Conservation (phyloP, 1,284 basidiomycete species). For the Irpex lacteus region DNA sequence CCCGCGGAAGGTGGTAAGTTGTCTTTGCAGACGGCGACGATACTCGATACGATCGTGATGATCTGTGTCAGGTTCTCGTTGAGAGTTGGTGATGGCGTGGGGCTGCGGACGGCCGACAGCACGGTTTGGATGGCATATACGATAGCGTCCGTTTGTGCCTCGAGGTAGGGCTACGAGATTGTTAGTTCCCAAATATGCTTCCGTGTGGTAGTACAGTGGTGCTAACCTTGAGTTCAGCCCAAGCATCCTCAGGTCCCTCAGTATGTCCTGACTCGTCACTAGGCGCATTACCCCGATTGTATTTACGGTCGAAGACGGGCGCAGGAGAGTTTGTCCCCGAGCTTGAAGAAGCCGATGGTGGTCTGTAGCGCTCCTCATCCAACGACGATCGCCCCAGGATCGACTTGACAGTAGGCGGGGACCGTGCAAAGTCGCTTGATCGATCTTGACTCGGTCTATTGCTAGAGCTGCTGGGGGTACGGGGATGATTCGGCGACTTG, state of each 20-base stretch:
- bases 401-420: constrained; percentile 16
- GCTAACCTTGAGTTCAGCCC: constrained; percentile 84
- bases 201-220: too few species aligned
- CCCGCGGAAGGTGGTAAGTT: constrained; percentile 72
- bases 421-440: constrained; percentile 19
- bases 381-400: constrained; percentile 18
- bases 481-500: constrained; percentile 39
- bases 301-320: constrained; percentile 64
- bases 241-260: constrained; percentile 73
- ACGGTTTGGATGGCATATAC: constrained; percentile 97
- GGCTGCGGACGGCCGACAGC: constrained; percentile 90
- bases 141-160: constrained; percentile 94
- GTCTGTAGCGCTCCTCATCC: constrained; percentile 27
- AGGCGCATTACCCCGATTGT: constrained; percentile 36
- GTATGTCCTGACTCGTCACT: constrained; percentile 65
- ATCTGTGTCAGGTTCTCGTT: constrained; percentile 96
- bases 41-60: constrained; percentile 96
- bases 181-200: too few species aligned
- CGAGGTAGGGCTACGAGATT: constrained; percentile 85
- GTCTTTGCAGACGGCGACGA: constrained; percentile 93
- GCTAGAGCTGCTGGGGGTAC: constrained; percentile 34
- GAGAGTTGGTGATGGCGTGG: constrained; percentile 82
- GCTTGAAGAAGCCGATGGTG: constrained; percentile 64
- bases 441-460: constrained; percentile 30
- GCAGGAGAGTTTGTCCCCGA: constrained; percentile 71